A percentile compares a stretch with the other conserved stretches of the same genome.
phyloP scores from a whole-genome alignment of 306 rosid species.

The Hylodesmum podocarpum region DNA sequence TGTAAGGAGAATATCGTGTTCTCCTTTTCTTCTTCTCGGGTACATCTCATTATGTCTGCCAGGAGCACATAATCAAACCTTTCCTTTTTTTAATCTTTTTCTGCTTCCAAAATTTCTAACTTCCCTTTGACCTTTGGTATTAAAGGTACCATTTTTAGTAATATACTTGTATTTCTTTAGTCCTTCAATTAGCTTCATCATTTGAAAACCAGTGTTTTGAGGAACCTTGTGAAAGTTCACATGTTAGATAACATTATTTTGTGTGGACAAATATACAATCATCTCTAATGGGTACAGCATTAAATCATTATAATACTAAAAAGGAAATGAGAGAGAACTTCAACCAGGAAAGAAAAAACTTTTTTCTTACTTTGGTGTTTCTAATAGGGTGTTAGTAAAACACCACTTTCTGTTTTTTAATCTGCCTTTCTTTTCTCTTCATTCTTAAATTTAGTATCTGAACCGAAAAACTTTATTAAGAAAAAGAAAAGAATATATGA shows the following conservation, averaged over 20 bases:
- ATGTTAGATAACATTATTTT: neutral
- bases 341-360: neutral
- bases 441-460: neutral
- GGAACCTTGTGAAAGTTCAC: conserved; percentile 3
- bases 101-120: neutral
- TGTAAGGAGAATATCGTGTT: neutral
- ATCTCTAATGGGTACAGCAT: neutral
- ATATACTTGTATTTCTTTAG: neutral
- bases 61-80: conserved; percentile 5
- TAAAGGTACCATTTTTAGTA: neutral
- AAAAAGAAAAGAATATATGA: conserved; percentile 8
- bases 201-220: neutral
- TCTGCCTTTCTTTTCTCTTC: neutral
- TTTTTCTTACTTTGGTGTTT: neutral
- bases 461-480: neutral
- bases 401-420: neutral
- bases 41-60: neutral
- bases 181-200: conserved; percentile 8
- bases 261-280: neutral
- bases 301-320: neutral
- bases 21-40: neutral
- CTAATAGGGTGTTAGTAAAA: neutral
- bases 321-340: neutral
- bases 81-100: neutral
- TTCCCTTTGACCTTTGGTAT: neutral